These are phyloP conservation scores for Samsoniella hepiali DNA, from an alignment of 2,329 filamentous ascomycete species.

Conservation along the genomic window DNA sequence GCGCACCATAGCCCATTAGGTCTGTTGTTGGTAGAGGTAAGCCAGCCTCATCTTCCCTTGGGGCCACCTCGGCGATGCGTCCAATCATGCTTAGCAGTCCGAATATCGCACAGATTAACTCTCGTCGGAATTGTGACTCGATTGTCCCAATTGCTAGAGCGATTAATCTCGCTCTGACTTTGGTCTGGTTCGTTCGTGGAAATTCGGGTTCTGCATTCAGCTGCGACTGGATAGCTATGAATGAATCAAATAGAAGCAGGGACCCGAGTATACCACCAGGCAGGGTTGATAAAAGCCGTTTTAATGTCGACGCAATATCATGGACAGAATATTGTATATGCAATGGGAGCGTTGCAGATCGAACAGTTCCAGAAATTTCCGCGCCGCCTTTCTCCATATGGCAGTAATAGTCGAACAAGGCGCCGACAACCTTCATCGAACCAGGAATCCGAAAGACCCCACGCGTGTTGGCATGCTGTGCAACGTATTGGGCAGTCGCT, in stretches of 20 bases:
- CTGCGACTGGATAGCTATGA: constrained; percentile 59
- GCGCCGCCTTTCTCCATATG: constrained; percentile 43
- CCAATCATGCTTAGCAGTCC: constrained; percentile 62
- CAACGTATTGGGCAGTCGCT: constrained; percentile 61
- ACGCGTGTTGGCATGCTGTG: constrained; percentile 52
- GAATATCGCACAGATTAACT: constrained; percentile 65
- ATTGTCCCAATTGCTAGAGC: constrained; percentile 60
- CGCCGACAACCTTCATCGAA: constrained; percentile 52
- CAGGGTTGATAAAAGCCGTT: constrained; percentile 59
- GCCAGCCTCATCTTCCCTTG: constrained; percentile 50
- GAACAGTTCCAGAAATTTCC: constrained; percentile 55
- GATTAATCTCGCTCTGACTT: constrained; percentile 61
- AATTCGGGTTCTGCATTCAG: constrained; percentile 50
- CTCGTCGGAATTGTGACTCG: constrained; percentile 57
- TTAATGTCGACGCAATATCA: constrained; percentile 66
- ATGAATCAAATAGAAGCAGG: constrained; percentile 56
- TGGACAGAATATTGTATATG: constrained; percentile 60
- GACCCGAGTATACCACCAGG: constrained; percentile 66
- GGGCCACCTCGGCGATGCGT: constrained; percentile 51
- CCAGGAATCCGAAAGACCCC: constrained; percentile 64
- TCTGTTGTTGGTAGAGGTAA: constrained; percentile 53
- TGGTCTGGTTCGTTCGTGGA: constrained; percentile 51
- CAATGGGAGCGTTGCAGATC: constrained; percentile 55
- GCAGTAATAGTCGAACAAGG: constrained; percentile 63
- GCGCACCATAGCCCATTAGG: constrained; percentile 60